phyloP scores from a whole-genome alignment of 345 rosid genomes.

The Gossypium anomalum region DNA sequence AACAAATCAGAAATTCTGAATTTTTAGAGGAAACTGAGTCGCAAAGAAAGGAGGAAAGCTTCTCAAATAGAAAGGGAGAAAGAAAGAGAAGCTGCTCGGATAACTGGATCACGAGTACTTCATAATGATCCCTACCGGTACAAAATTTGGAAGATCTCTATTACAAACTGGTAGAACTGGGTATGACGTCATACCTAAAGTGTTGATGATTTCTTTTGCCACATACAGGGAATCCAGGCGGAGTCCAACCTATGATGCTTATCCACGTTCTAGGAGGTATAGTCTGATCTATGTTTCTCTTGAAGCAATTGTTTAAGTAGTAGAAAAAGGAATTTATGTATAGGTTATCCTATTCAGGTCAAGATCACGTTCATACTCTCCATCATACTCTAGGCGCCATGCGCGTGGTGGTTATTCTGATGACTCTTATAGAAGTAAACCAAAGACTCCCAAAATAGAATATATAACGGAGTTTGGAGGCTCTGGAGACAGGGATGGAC shows the following conservation, averaged over 20 bases:
- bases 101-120: constrained; percentile 59
- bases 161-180: neutral
- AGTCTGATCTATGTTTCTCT: neutral
- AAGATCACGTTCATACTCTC: constrained; percentile 79
- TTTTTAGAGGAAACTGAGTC: constrained; percentile 83
- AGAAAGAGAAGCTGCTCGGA: constrained; percentile 74
- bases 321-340: neutral
- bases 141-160: constrained; percentile 5
- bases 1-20: constrained; percentile 19
- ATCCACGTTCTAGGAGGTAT: constrained; percentile 85
- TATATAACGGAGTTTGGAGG: constrained; percentile 94
- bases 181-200: constrained; percentile 8
- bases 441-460: constrained; percentile 76
- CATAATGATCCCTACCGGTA: constrained; percentile 95
- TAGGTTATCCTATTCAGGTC: constrained; percentile 34
- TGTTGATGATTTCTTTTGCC: constrained; percentile 18
- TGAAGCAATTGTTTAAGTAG: neutral
- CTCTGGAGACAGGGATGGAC: constrained; percentile 57
- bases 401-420: constrained; percentile 57
- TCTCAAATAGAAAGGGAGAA: constrained; percentile 92
- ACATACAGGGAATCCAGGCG: constrained; percentile 69
- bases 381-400: constrained; percentile 64
- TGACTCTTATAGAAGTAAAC: constrained; percentile 55
- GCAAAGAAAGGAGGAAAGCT: constrained; percentile 96
- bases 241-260: constrained; percentile 97